Conservation (phyloP, 257 asterid species). For the Ocimum tenuiflorum region DNA sequence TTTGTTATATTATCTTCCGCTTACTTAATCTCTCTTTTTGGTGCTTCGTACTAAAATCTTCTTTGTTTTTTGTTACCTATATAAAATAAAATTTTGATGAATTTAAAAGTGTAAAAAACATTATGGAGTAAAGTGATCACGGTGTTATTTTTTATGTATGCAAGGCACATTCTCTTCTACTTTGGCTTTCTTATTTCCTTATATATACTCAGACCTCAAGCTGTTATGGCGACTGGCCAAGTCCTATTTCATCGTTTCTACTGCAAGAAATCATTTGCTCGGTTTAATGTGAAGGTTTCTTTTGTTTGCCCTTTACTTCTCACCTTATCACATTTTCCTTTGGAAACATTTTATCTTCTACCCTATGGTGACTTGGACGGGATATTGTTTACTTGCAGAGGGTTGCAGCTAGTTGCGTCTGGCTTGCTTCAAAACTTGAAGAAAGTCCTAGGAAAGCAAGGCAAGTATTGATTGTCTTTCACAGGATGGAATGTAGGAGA, state of each 20-base stretch:
- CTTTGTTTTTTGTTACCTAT: background rate
- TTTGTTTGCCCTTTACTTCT: background rate
- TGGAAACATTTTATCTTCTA: background rate
- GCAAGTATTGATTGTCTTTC: conserved; percentile 77
- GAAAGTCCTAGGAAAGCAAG: conserved; percentile 89
- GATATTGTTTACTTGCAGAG: conserved; percentile 39
- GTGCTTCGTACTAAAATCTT: background rate
- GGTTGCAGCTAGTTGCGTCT: conserved; percentile 96
- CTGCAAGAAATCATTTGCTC: conserved; percentile 87
- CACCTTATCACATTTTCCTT: background rate
- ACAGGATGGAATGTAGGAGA: conserved; percentile 95
- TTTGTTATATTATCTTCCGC: background rate
- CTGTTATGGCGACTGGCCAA: conserved; percentile 97
- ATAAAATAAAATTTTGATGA: background rate
- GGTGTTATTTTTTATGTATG: background rate
- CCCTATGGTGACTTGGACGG: conserved; percentile 13
- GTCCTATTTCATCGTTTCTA: conserved; percentile 91
- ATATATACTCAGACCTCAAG: conserved; percentile 75
- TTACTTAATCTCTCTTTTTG: background rate
- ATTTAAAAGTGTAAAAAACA: background rate
- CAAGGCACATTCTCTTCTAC: background rate
- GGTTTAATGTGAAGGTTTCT: conserved; percentile 82
- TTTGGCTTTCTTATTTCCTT: conserved; percentile 34
- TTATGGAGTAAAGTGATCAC: background rate
- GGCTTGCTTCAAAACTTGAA: conserved; percentile 99